Conservation (phyloP, 2,329 filamentous ascomycete genomes). For the Aspergillus sp. region DNA sequence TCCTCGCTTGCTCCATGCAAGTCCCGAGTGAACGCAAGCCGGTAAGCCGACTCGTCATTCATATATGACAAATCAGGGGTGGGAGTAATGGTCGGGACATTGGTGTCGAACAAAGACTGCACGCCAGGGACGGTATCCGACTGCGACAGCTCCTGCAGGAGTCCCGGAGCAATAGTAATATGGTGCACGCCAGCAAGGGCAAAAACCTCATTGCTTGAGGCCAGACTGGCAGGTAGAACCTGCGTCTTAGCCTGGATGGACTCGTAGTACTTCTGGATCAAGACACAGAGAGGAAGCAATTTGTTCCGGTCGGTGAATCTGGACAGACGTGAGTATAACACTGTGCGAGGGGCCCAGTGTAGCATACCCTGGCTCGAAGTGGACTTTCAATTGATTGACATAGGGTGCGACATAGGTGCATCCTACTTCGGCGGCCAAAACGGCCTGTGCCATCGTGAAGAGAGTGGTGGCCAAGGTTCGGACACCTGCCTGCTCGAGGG, state of each 20-base stretch:
- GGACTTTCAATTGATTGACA: constrained; percentile 64
- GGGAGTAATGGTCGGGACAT: constrained; percentile 10
- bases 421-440: constrained; percentile 56
- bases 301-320: constrained; percentile 30
- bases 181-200: constrained; percentile 57
- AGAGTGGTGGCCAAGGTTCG: constrained; percentile 62
- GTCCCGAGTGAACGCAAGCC: constrained; percentile 52
- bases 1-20: constrained; percentile 41
- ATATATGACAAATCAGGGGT: constrained; percentile 25
- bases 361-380: constrained; percentile 49
- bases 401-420: constrained; percentile 65
- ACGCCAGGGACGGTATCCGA: constrained; percentile 36
- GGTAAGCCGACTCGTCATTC: constrained; percentile 50
- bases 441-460: constrained; percentile 62
- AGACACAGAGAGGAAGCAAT: constrained; percentile 50
- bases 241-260: constrained; percentile 44
- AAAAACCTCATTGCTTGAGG: constrained; percentile 59
- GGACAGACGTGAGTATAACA: not conserved
- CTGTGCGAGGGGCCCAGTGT: not conserved
- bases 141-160: constrained; percentile 50
- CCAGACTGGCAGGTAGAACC: constrained; percentile 59
- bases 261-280: constrained; percentile 55
- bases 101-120: constrained; percentile 31
- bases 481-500: constrained; percentile 55
- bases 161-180: constrained; percentile 57